Base-by-base conservation (phyloP, 345 rosid genomes). In the Salix caprea region DNA sequence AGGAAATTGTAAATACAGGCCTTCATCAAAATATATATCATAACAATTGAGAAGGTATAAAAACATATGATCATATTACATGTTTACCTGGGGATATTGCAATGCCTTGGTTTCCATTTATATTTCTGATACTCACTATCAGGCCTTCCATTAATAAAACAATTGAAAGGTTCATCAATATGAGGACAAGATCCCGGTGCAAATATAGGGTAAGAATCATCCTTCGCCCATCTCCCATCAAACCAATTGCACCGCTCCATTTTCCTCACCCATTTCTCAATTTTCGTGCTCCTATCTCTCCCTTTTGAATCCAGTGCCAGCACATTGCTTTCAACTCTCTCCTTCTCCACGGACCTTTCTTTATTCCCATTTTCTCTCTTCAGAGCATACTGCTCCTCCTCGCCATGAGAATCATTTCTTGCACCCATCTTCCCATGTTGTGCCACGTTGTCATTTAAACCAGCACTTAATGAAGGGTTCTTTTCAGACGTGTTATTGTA, bases 181-280 rank as follows among this genome's bases (percentile, higher is more conserved):
- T 71, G 61, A n/a, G 88, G 84, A 71, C 88, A 87, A 60, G 87
- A 70, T n/a, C 85, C 87, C 14, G 82, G 82, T 23, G 52, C 14
- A 80, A 77, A 87, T 40, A 84, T 80, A 16, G 88, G 90, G 68
- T 82, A 80, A 6, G 77, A 74, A 10, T 82, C 80, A 79, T 87
- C 87, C 42, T 48, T 71, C 54, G 77, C 87, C 90, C 90, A 87
- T 70, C 70, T 68, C 71, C 90, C 90, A 36, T 80, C 86, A 82
- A 79, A 87, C 68, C 84, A 18, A 67, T 83, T 78, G 68, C 90
- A 87, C 7, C 56, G 48, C 70, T 60, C 74, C 77, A 74, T 28
- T 46, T 21, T 40, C 62, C 72, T 74, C 39, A 71, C 64, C 86
- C 77, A 77, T 74, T 65, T 74, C 61, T 44, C n/a, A 50, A 28